phyloP scores from a whole-genome alignment of 1,284 basidiomycete species.

The Pseudozyma thailandica region DNA sequence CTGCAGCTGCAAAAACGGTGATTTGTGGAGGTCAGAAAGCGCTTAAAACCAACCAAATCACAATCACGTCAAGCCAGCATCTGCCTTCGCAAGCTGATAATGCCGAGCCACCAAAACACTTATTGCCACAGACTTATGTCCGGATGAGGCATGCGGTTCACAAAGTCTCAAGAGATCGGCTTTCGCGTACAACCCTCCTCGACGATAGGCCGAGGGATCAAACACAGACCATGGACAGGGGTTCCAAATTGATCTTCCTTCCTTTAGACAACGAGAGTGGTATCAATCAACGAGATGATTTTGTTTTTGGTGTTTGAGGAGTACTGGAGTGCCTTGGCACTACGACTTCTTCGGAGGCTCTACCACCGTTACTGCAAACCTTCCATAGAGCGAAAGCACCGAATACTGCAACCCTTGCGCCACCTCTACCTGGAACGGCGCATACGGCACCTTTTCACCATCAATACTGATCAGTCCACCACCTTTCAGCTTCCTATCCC shows the following conservation, averaged over 20 bases:
- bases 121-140: too few species aligned
- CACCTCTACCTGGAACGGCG: constrained; percentile 85
- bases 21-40: constrained; percentile 1
- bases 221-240: too few species aligned
- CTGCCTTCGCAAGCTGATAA: too few species aligned
- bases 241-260: too few species aligned
- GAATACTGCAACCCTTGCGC: constrained; percentile 38
- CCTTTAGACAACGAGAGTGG: too few species aligned
- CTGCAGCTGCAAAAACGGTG: neutral
- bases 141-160: neutral
- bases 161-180: too few species aligned
- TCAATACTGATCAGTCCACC: constrained; percentile 72
- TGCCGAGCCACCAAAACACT: too few species aligned
- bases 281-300: neutral
- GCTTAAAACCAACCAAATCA: too few species aligned
- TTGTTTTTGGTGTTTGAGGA: neutral
- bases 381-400: constrained; percentile 47
- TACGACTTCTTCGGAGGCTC: constrained; percentile 26
- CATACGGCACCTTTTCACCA: constrained; percentile 83
- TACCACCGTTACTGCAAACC: constrained; percentile 39
- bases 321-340: too few species aligned
- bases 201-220: too few species aligned
- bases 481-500: constrained; percentile 48
- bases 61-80: too few species aligned
- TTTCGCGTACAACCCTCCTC: too few species aligned